Evolutionary conservation across 1,139 yeast genomes (phyloP), one percentile per base, ranked within the genome.

Genomic region (Suhomyces wounanorum): DNA sequence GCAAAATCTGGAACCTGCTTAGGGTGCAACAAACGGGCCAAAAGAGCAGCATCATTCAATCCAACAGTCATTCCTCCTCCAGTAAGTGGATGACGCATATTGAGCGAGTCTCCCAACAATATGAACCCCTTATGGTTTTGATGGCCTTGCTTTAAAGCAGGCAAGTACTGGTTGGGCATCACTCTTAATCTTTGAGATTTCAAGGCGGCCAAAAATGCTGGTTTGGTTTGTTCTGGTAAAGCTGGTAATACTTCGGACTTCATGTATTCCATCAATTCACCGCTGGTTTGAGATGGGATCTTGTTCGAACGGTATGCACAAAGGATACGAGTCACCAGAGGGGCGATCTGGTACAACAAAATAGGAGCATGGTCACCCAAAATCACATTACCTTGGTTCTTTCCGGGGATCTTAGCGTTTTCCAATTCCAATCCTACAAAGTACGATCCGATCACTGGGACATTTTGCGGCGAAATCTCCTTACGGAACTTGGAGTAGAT

Each of bases 11-110:
- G 78, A 14, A 87, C 84, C 46, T 74, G 59, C 47, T 77, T 65
- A 44, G 87, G 83, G 30, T 84, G 81, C 45, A 90, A 72, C 37
- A 86, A 69, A 55, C 77, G 78, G 25, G 88, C 80, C 59, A 88
- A 72, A 53, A 87, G 67, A 16, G 79, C 90, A 6, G 92, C 94
- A 66, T 94, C 99, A 64, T 85, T 88, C 55, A 95, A 76, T 0
- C 97, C 98, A 42, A 94, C 99, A 10, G 98, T 92, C 99, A 94
- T 94, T 54, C 99, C 99, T 53, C 99, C 99, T 43, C 99, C 99
- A 1, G 99, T 94, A 56, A 94, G 79, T 17, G 99, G 99, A 68
- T 94, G 99, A 66, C 99, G 82, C 97, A 94, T 94, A 68, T 94
- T 94, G 63, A 92, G 78, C 1, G 99, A 90, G 66, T 94, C 99